These are phyloP conservation scores for Suillus sp. DNA, from an alignment of 768 basidiomycete genomes.

Conservation along the genomic window DNA sequence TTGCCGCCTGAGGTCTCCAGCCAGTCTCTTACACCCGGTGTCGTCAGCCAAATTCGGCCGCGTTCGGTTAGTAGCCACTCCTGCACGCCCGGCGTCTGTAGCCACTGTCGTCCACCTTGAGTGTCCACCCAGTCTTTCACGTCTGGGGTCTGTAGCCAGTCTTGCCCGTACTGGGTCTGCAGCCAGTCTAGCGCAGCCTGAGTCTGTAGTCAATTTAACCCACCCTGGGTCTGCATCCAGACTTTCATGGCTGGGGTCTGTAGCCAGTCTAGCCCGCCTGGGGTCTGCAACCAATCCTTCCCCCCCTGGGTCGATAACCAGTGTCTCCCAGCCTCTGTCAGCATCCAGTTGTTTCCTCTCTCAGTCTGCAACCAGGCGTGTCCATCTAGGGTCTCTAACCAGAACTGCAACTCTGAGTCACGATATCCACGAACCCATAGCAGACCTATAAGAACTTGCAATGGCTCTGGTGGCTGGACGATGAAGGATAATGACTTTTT, in stretches of 20 bases:
- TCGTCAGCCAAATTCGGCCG: neutral
- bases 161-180: neutral
- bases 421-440: neutral
- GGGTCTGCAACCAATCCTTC: neutral
- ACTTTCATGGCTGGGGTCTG: constrained; percentile 1
- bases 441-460: neutral
- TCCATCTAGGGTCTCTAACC: neutral
- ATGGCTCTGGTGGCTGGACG: neutral
- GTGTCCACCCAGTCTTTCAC: neutral
- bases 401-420: neutral
- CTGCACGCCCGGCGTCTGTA: neutral
- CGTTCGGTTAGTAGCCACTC: neutral
- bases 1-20: neutral
- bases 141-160: neutral
- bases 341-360: neutral
- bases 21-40: neutral
- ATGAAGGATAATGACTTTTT: neutral
- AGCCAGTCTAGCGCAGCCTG: neutral
- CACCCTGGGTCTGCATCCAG: neutral
- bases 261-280: neutral
- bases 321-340: neutral
- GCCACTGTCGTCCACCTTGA: neutral
- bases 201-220: neutral
- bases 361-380: neutral
- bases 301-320: neutral